A percentile compares a stretch with the other conserved stretches of the same genome.
Conservation (phyloP, 139 green algal species). For the Nannochloris sp. region DNA sequence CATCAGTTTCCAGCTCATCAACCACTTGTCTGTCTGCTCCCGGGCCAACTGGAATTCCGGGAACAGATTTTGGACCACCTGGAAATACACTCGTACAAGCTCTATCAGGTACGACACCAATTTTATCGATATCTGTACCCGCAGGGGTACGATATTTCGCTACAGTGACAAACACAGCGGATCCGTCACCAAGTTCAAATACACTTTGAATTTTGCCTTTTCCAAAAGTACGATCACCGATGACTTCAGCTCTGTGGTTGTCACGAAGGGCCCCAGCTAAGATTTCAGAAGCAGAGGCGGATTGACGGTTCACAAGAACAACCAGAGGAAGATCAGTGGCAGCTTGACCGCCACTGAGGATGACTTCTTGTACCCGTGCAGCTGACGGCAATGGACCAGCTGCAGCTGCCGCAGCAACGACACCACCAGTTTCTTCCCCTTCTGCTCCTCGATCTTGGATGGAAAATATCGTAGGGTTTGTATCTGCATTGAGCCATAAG, state of each 20-base stretch:
- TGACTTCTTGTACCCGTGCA: constrained; percentile 19
- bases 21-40: constrained; percentile 18
- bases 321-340: constrained; percentile 56
- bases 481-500: constrained; percentile 50
- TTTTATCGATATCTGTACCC: constrained; percentile 20
- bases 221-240: constrained; percentile 82
- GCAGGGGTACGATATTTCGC: constrained; percentile 45
- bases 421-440: background rate
- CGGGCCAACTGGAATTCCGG: constrained; percentile 24
- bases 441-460: background rate
- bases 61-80: background rate
- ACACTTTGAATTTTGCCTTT: constrained; percentile 80
- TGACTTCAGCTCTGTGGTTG: constrained; percentile 56
- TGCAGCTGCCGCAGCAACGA: background rate
- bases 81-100: background rate
- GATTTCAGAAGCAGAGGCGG: constrained; percentile 81
- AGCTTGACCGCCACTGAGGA: constrained; percentile 15
- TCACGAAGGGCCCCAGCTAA: constrained; percentile 80
- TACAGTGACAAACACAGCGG: constrained; percentile 88
- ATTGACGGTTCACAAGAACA: constrained; percentile 78
- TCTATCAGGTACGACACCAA: constrained; percentile 13
- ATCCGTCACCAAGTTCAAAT: constrained; percentile 76
- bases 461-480: background rate
- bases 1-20: constrained; percentile 18
- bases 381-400: background rate